Percentiles rank a stretch among this genome's conserved stretches.
phyloP scores from a whole-genome alignment of 148 eudicot genomes.

The Heliosperma pusillum region DNA sequence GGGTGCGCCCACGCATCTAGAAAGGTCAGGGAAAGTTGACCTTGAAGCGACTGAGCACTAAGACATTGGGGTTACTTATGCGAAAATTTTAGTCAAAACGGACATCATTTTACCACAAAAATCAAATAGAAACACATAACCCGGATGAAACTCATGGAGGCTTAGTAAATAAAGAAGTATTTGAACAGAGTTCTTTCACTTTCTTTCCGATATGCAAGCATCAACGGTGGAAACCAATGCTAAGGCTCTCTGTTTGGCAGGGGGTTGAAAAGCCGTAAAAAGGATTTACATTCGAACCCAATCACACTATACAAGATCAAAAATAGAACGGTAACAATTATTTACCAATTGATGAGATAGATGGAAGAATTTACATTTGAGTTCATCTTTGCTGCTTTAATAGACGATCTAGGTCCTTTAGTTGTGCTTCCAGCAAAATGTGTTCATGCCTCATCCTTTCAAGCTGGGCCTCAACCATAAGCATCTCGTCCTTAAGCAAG shows the following conservation, averaged over 20 bases:
- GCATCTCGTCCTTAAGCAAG: slow-evolving; percentile 83
- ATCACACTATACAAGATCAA: neutral
- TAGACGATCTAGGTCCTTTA: slow-evolving; percentile 50
- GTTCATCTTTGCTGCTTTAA: slow-evolving; percentile 21
- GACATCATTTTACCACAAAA: too few relatives aligned
- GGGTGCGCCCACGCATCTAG: too few relatives aligned
- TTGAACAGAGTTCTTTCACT: slow-evolving; percentile 3
- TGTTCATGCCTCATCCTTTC: slow-evolving; percentile 78
- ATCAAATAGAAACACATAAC: neutral
- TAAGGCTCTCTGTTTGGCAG: neutral
- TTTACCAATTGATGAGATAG: neutral
- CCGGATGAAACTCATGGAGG: too few relatives aligned
- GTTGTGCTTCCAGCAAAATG: slow-evolving; percentile 40
- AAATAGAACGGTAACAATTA: too few relatives aligned
- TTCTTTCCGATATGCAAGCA: neutral
- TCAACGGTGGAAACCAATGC: neutral
- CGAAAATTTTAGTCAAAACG: too few relatives aligned
- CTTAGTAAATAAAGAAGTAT: neutral
- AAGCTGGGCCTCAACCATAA: slow-evolving; percentile 54
- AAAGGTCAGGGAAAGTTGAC: too few relatives aligned
- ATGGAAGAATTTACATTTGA: neutral
- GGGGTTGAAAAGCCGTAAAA: neutral
- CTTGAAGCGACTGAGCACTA: too few relatives aligned
- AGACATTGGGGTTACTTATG: too few relatives aligned
- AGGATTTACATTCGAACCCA: neutral